Conservation (phyloP, 148 eudicot species). For the Rhododendron ferrugineum region DNA sequence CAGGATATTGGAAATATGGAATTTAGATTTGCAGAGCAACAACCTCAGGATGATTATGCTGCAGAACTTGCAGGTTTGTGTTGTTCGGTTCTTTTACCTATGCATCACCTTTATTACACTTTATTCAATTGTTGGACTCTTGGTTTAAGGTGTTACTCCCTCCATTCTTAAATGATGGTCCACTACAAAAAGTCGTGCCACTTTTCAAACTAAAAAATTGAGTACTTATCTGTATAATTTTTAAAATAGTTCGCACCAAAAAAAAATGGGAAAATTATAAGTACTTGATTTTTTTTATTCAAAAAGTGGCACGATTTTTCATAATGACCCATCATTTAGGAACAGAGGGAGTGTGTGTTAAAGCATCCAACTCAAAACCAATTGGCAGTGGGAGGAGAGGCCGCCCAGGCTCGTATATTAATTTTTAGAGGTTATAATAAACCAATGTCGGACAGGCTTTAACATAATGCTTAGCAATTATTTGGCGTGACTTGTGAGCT, state of each 20-base stretch:
- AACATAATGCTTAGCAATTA: not conserved
- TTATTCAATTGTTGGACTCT: not conserved
- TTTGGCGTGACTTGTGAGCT: not conserved
- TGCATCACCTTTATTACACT: not conserved
- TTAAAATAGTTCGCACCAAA: too few relatives aligned
- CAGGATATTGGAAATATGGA: constrained; percentile 93
- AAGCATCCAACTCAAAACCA: not conserved
- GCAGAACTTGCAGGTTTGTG: constrained; percentile 83
- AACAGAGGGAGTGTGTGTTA: not conserved
- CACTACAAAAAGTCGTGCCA: too few relatives aligned
- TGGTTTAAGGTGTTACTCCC: not conserved
- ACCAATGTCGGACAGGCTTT: not conserved
- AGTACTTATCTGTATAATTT: too few relatives aligned
- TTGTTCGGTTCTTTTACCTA: constrained; percentile 1
- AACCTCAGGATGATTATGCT: constrained; percentile 98
- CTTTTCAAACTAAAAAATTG: too few relatives aligned
- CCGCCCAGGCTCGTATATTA: not conserved
- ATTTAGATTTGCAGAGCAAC: constrained; percentile 91
- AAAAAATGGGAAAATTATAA: too few relatives aligned
- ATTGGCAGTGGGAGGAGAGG: not conserved
- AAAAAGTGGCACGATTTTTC: too few relatives aligned
- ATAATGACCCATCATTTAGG: too few relatives aligned
- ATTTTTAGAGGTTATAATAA: not conserved
- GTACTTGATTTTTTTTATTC: too few relatives aligned
- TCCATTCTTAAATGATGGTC: too few relatives aligned